Conservation (phyloP, 345 rosid species). For the Eucalyptus curtisii region DNA sequence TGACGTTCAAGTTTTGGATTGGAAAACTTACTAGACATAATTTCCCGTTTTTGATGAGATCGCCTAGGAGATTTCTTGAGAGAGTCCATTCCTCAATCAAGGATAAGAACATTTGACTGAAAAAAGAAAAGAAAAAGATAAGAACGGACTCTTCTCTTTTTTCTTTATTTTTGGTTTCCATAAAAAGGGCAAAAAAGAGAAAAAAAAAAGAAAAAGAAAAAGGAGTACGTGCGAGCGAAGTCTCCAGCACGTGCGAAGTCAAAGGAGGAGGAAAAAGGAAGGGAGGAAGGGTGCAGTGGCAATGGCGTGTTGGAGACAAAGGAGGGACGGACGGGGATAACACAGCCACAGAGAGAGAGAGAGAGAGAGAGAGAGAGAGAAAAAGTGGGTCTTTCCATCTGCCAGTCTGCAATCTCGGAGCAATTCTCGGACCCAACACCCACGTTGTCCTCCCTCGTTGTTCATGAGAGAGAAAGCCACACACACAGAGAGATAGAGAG, state of each 20-base stretch:
- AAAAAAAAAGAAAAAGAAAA: accelerated
- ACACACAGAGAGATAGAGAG: neutral
- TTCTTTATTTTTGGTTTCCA: neutral
- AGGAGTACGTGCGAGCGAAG: neutral
- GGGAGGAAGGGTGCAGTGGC: neutral
- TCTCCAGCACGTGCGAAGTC: neutral
- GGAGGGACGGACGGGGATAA: neutral
- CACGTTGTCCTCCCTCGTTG: neutral
- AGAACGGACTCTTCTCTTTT: neutral
- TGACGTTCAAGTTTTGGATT: neutral
- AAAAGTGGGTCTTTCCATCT: neutral
- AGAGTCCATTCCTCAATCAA: neutral
- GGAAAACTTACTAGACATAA: neutral
- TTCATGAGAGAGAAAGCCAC: neutral
- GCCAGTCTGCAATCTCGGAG: neutral
- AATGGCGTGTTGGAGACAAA: neutral
- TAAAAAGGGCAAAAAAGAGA: neutral
- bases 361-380: neutral
- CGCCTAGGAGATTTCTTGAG: neutral
- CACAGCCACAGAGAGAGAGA: neutral
- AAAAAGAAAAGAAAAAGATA: too few species aligned
- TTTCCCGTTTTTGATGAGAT: neutral
- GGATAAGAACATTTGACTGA: neutral
- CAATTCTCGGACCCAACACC: neutral
- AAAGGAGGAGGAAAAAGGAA: neutral